phyloP scores from a whole-genome alignment of 1,139 yeast species.

The Candida dubliniensis region DNA sequence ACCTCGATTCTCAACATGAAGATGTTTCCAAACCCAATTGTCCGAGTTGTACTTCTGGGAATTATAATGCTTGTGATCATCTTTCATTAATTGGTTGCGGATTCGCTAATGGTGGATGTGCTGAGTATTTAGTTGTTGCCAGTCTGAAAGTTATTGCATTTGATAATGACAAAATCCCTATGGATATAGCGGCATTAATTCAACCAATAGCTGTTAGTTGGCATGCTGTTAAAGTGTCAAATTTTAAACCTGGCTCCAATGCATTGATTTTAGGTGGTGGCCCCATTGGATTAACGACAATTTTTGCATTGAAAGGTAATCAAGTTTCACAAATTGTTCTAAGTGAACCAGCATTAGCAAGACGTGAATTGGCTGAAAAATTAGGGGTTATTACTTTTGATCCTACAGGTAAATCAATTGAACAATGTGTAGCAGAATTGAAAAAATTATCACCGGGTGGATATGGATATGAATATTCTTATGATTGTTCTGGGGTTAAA shows the following conservation, averaged over 20 bases:
- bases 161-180: constrained; percentile 36
- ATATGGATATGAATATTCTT: constrained; percentile 56
- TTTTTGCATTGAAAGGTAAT: constrained; percentile 57
- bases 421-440: constrained; percentile 31
- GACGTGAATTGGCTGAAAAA: constrained; percentile 52
- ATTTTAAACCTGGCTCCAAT: constrained; percentile 41
- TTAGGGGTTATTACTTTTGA: constrained; percentile 52
- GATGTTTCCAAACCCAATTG: constrained; percentile 25
- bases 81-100: constrained; percentile 48
- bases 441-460: constrained; percentile 42
- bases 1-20: constrained; percentile 26
- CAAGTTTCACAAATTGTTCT: constrained; percentile 54
- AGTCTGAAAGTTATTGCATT: constrained; percentile 36
- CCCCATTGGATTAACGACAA: constrained; percentile 60
- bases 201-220: constrained; percentile 49
- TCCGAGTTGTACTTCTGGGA: constrained; percentile 42
- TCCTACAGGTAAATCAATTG: constrained; percentile 33
- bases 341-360: constrained; percentile 57
- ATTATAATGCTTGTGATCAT: constrained; percentile 47
- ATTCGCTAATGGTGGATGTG: constrained; percentile 45
- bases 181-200: constrained; percentile 47
- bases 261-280: constrained; percentile 64
- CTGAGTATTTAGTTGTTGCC: constrained; percentile 41
- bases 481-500: constrained; percentile 64
- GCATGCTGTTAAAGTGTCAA: constrained; percentile 46